Percentiles rank a stretch among this genome's conserved stretches.
These are phyloP conservation scores for Rhazya stricta DNA, from an alignment of 257 asterid genomes.

Conservation along the genomic window DNA sequence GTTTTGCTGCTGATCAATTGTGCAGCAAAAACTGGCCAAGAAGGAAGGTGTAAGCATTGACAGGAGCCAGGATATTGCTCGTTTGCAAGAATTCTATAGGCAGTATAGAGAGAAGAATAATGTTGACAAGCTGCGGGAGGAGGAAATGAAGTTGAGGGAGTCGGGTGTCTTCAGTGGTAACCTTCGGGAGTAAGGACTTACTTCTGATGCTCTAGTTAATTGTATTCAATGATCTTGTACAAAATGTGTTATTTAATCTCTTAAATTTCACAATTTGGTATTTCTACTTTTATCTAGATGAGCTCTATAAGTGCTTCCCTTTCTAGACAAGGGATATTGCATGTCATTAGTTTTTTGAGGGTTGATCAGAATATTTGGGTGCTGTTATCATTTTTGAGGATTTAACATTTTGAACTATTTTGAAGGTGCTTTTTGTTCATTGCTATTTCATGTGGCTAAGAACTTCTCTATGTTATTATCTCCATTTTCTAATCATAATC, in stretches of 20 bases:
- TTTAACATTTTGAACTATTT: background rate
- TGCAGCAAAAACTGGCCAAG: conserved; percentile 93
- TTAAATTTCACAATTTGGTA: background rate
- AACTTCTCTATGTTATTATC: background rate
- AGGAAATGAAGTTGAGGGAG: conserved; percentile 86
- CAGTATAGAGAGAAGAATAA: conserved; percentile 64
- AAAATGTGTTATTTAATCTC: background rate
- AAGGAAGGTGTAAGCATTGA: conserved; percentile 87
- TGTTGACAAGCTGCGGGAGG: conserved; percentile 82
- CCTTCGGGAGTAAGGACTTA: conserved; percentile 90
- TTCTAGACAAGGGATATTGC: background rate
- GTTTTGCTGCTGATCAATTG: conserved; percentile 17
- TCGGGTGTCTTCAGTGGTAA: conserved; percentile 86
- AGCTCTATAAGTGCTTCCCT: conserved; percentile 5
- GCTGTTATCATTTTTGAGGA: background rate
- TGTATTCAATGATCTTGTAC: background rate
- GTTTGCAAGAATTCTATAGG: conserved; percentile 77
- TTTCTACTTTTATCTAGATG: background rate
- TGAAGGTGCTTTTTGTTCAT: background rate
- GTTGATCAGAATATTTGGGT: background rate
- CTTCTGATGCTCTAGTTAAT: conserved; percentile 16
- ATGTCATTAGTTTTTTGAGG: background rate
- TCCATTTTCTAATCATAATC: background rate
- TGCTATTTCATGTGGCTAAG: background rate
- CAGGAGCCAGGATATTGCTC: conserved; percentile 84